phyloP scores from a whole-genome alignment of 2,329 filamentous ascomycete species.

The Coniella vitis region DNA sequence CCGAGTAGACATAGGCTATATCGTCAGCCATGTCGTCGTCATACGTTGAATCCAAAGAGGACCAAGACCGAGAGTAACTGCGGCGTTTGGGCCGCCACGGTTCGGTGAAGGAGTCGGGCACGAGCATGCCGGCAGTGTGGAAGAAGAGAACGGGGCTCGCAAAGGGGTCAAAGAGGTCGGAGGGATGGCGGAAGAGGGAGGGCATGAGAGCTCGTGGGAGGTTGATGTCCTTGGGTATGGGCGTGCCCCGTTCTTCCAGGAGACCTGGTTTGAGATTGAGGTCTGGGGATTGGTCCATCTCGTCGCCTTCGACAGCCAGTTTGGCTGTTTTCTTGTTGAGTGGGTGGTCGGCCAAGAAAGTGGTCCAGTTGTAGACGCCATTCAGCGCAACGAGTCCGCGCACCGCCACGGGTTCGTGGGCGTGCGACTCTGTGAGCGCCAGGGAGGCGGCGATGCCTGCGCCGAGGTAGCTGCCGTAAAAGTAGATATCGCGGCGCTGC shows the following conservation, averaged over 20 bases:
- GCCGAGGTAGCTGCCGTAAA: constrained; percentile 53
- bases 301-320: background rate
- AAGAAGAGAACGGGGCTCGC: constrained; percentile 54
- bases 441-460: constrained; percentile 50
- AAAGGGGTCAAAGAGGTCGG: constrained; percentile 52
- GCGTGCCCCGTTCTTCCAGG: too few species aligned
- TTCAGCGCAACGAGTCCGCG: constrained; percentile 51
- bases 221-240: constrained; percentile 29
- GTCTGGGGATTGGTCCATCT: too few species aligned
- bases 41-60: background rate
- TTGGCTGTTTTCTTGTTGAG: constrained; percentile 28
- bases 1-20: constrained; percentile 10
- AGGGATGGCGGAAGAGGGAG: constrained; percentile 41
- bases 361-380: constrained; percentile 59
- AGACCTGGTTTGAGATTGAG: too few species aligned
- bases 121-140: constrained; percentile 40
- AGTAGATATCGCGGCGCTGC: constrained; percentile 34
- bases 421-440: constrained; percentile 48
- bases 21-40: background rate
- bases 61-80: background rate
- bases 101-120: constrained; percentile 37
- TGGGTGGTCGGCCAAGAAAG: constrained; percentile 47
- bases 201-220: constrained; percentile 29
- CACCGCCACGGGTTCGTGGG: constrained; percentile 37
- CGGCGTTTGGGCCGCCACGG: background rate